These are phyloP conservation scores for Pyrus pyrifolia DNA, from an alignment of 306 rosid species.

Conservation along the genomic window DNA sequence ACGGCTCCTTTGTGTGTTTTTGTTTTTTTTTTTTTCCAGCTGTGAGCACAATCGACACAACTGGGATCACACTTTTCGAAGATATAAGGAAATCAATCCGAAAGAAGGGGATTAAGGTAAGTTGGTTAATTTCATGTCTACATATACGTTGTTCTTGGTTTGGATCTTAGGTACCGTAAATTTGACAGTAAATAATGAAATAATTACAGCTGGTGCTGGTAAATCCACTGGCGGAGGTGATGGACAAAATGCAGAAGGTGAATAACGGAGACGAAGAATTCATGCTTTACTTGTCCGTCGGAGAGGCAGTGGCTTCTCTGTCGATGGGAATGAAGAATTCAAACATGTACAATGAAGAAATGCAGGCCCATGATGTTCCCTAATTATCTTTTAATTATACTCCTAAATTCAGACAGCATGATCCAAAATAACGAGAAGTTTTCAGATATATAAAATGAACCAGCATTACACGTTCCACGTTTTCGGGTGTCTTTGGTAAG, in stretches of 20 bases:
- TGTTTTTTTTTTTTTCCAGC: slow-evolving; percentile 41
- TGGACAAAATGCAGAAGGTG: slow-evolving; percentile 54
- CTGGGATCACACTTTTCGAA: slow-evolving; percentile 67
- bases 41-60: slow-evolving; percentile 80
- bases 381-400: neutral
- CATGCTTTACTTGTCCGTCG: slow-evolving; percentile 61
- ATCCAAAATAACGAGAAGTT: no score
- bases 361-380: neutral
- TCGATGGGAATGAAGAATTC: slow-evolving; percentile 36
- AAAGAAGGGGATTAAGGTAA: slow-evolving; percentile 57
- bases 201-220: slow-evolving; percentile 66
- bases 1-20: neutral
- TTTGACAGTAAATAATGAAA: neutral
- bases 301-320: slow-evolving; percentile 63
- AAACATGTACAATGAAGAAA: slow-evolving; percentile 14
- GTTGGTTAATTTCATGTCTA: neutral
- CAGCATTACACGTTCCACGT: neutral
- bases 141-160: neutral
- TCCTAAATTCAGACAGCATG: neutral
- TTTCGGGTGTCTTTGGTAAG: neutral
- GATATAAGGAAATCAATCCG: slow-evolving; percentile 48
- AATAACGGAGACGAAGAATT: slow-evolving; percentile 43
- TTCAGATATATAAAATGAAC: no score
- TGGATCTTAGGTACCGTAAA: neutral
- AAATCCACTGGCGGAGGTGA: slow-evolving; percentile 83